A percentile compares a stretch with the other conserved stretches of the same genome.
Conservation (phyloP, 352 stramenopile genomes). For the Globisporangium cylindrosporum region DNA sequence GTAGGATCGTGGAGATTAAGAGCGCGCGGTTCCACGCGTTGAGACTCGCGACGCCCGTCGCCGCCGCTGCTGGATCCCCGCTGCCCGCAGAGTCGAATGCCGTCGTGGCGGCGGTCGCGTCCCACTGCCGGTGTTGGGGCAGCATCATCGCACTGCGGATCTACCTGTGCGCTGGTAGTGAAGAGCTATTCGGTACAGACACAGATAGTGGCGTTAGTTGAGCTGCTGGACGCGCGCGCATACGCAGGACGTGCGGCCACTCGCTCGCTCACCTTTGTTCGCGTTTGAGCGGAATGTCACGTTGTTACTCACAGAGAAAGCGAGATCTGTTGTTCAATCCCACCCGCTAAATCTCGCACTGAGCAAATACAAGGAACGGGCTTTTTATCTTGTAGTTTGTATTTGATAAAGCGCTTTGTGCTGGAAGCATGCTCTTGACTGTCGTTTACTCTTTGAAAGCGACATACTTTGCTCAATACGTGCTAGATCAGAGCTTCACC, state of each 20-base stretch:
- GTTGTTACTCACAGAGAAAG: background rate
- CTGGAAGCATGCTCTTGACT: too few relatives aligned
- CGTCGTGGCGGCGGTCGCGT: background rate
- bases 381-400: too few relatives aligned
- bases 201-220: background rate
- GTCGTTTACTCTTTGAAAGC: too few relatives aligned
- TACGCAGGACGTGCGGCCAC: background rate
- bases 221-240: background rate
- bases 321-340: too few relatives aligned
- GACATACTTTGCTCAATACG: too few relatives aligned
- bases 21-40: constrained; percentile 42
- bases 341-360: too few relatives aligned
- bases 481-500: too few relatives aligned
- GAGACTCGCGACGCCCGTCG: constrained; percentile 28
- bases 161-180: too few relatives aligned
- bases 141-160: constrained; percentile 3
- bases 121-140: constrained; percentile 5
- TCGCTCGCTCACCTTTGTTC: background rate
- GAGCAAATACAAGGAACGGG: too few relatives aligned
- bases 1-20: constrained; percentile 48
- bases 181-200: background rate
- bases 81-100: background rate
- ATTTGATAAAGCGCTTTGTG: too few relatives aligned
- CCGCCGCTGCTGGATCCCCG: background rate
- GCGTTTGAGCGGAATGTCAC: background rate